Evolutionary conservation across 1,284 basidiomycete species (phyloP), one percentile per base, ranked within the genome.

Genomic region (Moesziomyces antarcticus): DNA sequence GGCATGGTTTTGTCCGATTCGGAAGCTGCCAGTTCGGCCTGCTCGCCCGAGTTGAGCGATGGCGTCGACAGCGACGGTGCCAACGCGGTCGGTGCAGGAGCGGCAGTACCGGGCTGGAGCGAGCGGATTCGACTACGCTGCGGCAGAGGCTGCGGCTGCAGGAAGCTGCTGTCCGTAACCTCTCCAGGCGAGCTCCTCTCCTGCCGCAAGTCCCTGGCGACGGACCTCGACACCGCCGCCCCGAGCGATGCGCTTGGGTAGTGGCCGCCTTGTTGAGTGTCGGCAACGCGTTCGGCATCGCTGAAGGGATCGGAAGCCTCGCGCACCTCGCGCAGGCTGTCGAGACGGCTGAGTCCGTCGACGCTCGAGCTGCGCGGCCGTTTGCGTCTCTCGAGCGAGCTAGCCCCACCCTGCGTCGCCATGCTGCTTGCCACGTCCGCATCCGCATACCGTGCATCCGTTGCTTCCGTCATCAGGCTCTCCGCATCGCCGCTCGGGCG

Each of bases 181-280:
- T 43, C 35, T 2, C 20, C 44, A 5, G 33, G 44, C 20, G 30
- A 35, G 45, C 21, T 45, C 25, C 13, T 8, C 46, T 37, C 27
- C 14, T 44, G 52, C 25, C 24, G 43, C 13, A 45, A 3, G 6
- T 68, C 46, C 11, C 50, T 69, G 1, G 50, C 55, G 22, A 33
- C 58, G 2, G 60, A 66, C 10, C 73, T 54, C 11, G 71, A 50
- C 7, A 65, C 72, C 2, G 74, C 76, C 13, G 64, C 74, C 7
- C 70, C 71, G 1, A 78, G 55, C 6, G 70, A 56, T 1, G 50
- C 53, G 55, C 70, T 73, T 1, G 76, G 71, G 48, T 67, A 76
- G 52, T 71, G 65, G 1, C 69, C 66, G n/a, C 56, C 63, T 2
- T 41, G 18, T 11, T 46, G 49, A 11, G 13, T 42, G 6, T 51